phyloP scores from a whole-genome alignment of 495 filamentous ascomycete species.

The Niebla homalea region DNA sequence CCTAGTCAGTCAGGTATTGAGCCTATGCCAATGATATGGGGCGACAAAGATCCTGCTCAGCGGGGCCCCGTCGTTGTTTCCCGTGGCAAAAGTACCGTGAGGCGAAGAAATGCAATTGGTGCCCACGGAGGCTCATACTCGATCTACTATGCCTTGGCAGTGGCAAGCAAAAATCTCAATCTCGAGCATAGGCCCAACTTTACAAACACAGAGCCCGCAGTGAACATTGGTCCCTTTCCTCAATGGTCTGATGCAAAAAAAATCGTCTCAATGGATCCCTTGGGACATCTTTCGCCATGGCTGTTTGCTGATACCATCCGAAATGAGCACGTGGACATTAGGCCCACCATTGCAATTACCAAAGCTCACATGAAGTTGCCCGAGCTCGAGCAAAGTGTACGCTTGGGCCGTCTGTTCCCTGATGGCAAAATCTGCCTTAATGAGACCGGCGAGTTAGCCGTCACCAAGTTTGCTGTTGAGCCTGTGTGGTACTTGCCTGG shows the following conservation, averaged over 20 bases:
- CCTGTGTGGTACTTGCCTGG: slow-evolving; percentile 85
- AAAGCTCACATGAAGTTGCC: slow-evolving; percentile 94
- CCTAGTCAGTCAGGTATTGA: slow-evolving; percentile 89
- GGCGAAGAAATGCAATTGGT: slow-evolving; percentile 67
- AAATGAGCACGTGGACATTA: slow-evolving; percentile 65
- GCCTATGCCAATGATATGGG: slow-evolving; percentile 81
- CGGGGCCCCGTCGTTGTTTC: slow-evolving; percentile 89
- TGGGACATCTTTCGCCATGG: slow-evolving; percentile 80
- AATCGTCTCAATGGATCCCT: slow-evolving; percentile 96
- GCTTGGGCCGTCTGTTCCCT: slow-evolving; percentile 59
- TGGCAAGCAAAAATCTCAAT: slow-evolving; percentile 80
- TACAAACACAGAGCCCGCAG: slow-evolving; percentile 87
- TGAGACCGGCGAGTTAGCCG: slow-evolving; percentile 67
- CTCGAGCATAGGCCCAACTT: slow-evolving; percentile 82
- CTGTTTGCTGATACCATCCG: slow-evolving; percentile 55
- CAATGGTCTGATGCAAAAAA: slow-evolving; percentile 86
- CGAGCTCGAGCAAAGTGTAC: slow-evolving; percentile 81
- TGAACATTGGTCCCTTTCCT: slow-evolving; percentile 72
- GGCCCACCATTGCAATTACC: slow-evolving; percentile 90
- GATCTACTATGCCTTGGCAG: slow-evolving; percentile 87
- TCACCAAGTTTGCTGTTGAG: slow-evolving; percentile 72
- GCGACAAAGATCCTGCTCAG: slow-evolving; percentile 53
- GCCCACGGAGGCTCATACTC: slow-evolving; percentile 97
- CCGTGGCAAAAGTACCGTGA: slow-evolving; percentile 57
- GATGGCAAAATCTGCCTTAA: slow-evolving; percentile 90